These are phyloP conservation scores for Xerocomus subilludens DNA, from an alignment of 1,284 basidiomycete genomes.

Conservation along the genomic window DNA sequence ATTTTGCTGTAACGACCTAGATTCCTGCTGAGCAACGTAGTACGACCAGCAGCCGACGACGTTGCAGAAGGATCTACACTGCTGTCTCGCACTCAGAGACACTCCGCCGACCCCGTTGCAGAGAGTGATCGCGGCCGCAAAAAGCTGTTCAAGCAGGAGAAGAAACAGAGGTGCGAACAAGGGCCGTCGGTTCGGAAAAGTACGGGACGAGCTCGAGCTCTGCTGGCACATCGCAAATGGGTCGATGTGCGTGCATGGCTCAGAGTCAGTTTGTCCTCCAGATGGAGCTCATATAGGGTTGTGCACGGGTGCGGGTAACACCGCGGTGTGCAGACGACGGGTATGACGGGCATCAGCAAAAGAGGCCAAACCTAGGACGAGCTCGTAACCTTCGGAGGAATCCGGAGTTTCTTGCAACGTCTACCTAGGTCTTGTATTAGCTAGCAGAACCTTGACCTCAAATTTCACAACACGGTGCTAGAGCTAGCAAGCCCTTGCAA, in stretches of 20 bases:
- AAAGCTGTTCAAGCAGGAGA: conserved; percentile 68
- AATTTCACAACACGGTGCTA: no score
- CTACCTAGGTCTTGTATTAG: no score
- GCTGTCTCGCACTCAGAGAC: conserved; percentile 51
- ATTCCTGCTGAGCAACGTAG: conserved; percentile 64
- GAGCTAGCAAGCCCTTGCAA: no score
- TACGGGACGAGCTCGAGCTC: conserved; percentile 77
- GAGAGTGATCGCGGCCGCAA: conserved; percentile 54
- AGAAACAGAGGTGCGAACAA: conserved; percentile 84
- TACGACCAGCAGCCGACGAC: conserved; percentile 68
- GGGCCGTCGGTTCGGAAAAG: conserved; percentile 75
- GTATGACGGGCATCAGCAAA: no score
- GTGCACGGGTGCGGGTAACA: no score
- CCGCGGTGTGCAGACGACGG: no score
- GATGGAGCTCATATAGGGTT: background rate
- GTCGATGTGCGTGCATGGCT: conserved; percentile 70
- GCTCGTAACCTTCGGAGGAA: no score
- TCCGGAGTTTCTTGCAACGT: no score
- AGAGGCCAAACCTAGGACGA: no score
- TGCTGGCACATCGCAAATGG: conserved; percentile 80
- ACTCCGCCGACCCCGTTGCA: conserved; percentile 37
- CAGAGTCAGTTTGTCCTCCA: conserved; percentile 60
- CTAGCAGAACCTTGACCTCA: no score
- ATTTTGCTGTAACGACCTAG: conserved; percentile 52
- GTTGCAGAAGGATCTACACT: conserved; percentile 73